Evolutionary conservation across 371 early-diverging fungal genomes (phyloP).

Genomic region (Syncephalastrum monosporum): DNA sequence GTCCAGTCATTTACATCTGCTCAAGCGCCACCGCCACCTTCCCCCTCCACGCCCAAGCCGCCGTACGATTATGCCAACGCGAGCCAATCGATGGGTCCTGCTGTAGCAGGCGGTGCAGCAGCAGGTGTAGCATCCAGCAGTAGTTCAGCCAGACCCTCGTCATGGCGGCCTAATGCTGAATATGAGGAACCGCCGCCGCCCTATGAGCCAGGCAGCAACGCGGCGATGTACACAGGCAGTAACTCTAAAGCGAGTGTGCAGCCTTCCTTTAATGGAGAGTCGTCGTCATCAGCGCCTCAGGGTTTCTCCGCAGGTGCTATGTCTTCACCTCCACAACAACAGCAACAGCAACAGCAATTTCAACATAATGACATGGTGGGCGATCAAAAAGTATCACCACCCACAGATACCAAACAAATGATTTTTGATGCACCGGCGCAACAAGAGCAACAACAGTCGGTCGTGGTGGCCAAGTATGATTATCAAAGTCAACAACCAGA

Average conservation of each 20-base stretch:
- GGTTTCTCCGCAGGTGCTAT: too few species aligned
- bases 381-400: background rate
- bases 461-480: conserved; percentile 72
- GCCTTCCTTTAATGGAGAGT: too few species aligned
- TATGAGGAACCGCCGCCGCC: too few species aligned
- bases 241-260: too few species aligned
- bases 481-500: conserved; percentile 62
- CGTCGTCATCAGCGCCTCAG: too few species aligned
- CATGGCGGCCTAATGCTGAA: too few species aligned
- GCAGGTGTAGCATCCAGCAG: background rate
- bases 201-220: too few species aligned
- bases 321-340: background rate
- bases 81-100: background rate
- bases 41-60: conserved; percentile 6
- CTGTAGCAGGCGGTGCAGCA: conserved; percentile 8
- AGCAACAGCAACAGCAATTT: background rate
- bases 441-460: conserved; percentile 10
- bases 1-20: background rate
- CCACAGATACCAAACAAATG: conserved; percentile 6
- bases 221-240: too few species aligned
- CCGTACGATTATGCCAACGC: background rate
- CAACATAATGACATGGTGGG: background rate
- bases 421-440: background rate
- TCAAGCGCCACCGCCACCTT: conserved; percentile 18
- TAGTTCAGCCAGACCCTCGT: too few species aligned